A percentile compares a stretch with the other conserved stretches of the same genome.
Conservation (phyloP, 768 basidiomycete species). For the Cystobasidiopsis lactophilus region DNA sequence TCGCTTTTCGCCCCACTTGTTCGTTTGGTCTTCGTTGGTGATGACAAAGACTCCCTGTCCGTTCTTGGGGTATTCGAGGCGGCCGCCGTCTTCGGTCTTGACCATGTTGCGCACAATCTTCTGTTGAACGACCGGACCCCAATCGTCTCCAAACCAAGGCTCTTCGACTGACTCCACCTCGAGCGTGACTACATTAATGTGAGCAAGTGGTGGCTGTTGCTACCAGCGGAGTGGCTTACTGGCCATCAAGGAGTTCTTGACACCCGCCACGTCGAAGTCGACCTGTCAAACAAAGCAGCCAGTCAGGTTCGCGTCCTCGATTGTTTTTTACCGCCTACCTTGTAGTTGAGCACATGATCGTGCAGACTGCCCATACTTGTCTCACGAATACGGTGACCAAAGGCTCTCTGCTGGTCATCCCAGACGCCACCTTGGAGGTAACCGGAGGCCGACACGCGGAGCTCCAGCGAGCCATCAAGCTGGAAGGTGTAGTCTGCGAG, state of each 20-base stretch:
- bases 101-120: conserved; percentile 33
- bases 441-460: conserved; percentile 44
- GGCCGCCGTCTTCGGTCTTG: conserved; percentile 33
- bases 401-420: conserved; percentile 31
- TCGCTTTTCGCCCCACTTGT: not conserved
- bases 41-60: conserved; percentile 24
- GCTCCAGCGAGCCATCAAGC: conserved; percentile 45
- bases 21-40: not conserved
- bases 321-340: too few relatives aligned
- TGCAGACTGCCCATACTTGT: conserved; percentile 43
- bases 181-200: conserved; percentile 11
- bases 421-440: conserved; percentile 46
- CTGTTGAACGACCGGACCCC: conserved; percentile 39
- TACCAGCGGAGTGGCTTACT: conserved; percentile 23
- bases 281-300: conserved; percentile 25
- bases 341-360: conserved; percentile 46
- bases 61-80: conserved; percentile 35
- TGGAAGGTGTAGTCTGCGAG: conserved; percentile 47
- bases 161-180: conserved; percentile 32
- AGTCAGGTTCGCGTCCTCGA: too few relatives aligned
- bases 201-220: not conserved
- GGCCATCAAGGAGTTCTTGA: conserved; percentile 36
- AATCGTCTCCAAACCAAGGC: conserved; percentile 42
- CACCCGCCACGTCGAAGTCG: conserved; percentile 43
- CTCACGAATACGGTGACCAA: conserved; percentile 37